phyloP scores from a whole-genome alignment of 192 early-diverging fungal genomes.

The Dimargaris cristalligena region DNA sequence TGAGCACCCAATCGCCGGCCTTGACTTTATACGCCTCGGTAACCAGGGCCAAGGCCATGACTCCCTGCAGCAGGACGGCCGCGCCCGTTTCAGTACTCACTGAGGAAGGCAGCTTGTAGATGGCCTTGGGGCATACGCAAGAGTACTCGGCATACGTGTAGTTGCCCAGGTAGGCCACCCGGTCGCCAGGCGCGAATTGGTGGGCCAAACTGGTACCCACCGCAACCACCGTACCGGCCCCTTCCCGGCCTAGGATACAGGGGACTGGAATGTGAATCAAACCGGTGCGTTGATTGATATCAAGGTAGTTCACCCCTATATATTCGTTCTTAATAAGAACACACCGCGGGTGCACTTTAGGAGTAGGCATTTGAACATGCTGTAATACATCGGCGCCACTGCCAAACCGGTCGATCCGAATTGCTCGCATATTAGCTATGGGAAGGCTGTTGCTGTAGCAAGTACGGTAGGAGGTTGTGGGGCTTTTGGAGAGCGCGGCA shows the following conservation, averaged over 20 bases:
- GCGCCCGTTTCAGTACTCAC: conserved; percentile 36
- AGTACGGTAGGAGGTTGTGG: not conserved
- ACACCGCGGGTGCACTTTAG: conserved; percentile 28
- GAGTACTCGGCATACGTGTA: conserved; percentile 65
- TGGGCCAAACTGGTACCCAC: conserved; percentile 47
- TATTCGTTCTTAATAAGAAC: conserved; percentile 60
- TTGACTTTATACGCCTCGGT: conserved; percentile 52
- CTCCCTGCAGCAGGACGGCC: conserved; percentile 59
- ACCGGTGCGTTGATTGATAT: conserved; percentile 75
- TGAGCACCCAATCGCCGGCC: conserved; percentile 55
- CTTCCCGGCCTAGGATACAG: conserved; percentile 62
- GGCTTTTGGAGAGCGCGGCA: too few species aligned
- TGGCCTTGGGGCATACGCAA: conserved; percentile 17
- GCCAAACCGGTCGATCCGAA: conserved; percentile 35
- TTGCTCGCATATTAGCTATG: conserved; percentile 19
- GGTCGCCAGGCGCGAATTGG: conserved; percentile 54
- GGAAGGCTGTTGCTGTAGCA: not conserved
- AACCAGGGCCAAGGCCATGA: conserved; percentile 64
- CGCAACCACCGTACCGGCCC: conserved; percentile 55
- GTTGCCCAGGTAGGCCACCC: conserved; percentile 51
- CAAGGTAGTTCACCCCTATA: conserved; percentile 79
- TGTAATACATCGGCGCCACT: conserved; percentile 38
- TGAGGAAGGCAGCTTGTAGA: conserved; percentile 31
- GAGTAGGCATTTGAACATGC: conserved; percentile 28
- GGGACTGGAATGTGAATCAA: conserved; percentile 50